Base-by-base conservation (phyloP, 441 rosid species). In the Syzygium malaccense region DNA sequence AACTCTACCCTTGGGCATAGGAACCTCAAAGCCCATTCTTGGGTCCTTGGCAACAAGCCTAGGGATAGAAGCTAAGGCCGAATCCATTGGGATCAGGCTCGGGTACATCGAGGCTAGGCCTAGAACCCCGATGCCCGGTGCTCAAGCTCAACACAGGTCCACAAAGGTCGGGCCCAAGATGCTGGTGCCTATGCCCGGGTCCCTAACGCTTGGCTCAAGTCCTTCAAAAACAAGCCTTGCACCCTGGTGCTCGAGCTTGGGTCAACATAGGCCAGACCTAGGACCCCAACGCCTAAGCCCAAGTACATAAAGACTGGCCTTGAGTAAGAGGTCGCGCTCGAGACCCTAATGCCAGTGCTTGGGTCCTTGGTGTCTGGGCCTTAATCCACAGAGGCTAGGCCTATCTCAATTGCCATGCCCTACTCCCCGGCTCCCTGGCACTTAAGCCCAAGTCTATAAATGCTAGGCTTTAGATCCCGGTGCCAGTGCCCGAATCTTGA, bases 321-420 rank as follows among this genome's bases (percentile, higher is more conserved):
- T 7, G 30, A 62, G 68, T 62, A 6, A 64, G 33, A 64, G 37
- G 71, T 2, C 1, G 4, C 6, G 8, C 20, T 3, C 10, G 18
- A 64, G 71, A n/a, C 37, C 71, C 5, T 14, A 0, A 15, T 1
- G 9, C 66, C 18, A 4, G 0, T 28, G 66, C 30, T 4, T 60
- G 3, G 66, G 30, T 28, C 15, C 32, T 60, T 3, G 7, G 7
- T 13, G 30, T 14, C 8, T 28, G 7, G 32, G 8, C 66, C 14
- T 23, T 9, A 26, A 56, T 56, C 60, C 28, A 23, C 23, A 56
- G 3, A 56, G 28, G 60, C 60, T 23, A 23, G 28, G 25, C 28
- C 32, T 18, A 28, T 60, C 14, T 60, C 18, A 13, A 12, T 60
- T 28, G 32, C 18, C 7, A 13, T 60, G 32, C 58, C 58, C 23